Evolutionary conservation across 2,329 filamentous ascomycete genomes (phyloP), one percentile per base, ranked within the genome.

Genomic region (Hypoxylon sp.): DNA sequence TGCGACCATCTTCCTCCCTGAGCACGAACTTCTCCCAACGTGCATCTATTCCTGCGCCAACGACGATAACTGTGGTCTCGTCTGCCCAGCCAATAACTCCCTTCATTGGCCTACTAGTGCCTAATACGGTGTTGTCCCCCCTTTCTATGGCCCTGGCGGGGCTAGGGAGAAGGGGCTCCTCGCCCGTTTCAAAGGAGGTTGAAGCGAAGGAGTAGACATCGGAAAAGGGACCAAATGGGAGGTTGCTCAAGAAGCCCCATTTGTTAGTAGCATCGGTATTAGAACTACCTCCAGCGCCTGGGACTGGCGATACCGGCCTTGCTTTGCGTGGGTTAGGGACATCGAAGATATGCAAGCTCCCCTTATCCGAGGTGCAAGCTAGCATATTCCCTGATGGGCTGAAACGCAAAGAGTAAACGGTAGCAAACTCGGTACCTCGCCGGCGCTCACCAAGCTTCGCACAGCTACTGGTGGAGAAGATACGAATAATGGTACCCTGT

Each of bases 321-420:
- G 72, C 61, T 82, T 56, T 83, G 35, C 76, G 84, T 7, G 84
- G 82, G 66, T 88, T 86, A 3, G 91, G 91, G 0, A 98, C 86
- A 76, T 98, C 94, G 77, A 98, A 99, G 40, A 99, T 88, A 80
- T 99, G 96, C 10, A 99, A 85, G 0, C 95, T 99, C 5, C 93
- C 95, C 81, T 98, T 99, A 84, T 99, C 96, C 1, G 95, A 98
- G 0, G 95, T 98, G 69, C 94, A 95, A 27, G 96, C 96, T 10
- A 98, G 86, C 77, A 94, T 87, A 48, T 86, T 88, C 57, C 92
- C 92, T 0, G 90, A 90, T 0, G 95, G 95, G 20, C 93, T 97
- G 79, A 99, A 96, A 10, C 92, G 91, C 10, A 99, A 85, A 1
- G 93, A 95, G 81, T 93, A 97, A 72, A 98, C 92, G 60, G 90